Evolutionary conservation across 257 asterid genomes (phyloP).

Genomic region (Lycium barbarum): DNA sequence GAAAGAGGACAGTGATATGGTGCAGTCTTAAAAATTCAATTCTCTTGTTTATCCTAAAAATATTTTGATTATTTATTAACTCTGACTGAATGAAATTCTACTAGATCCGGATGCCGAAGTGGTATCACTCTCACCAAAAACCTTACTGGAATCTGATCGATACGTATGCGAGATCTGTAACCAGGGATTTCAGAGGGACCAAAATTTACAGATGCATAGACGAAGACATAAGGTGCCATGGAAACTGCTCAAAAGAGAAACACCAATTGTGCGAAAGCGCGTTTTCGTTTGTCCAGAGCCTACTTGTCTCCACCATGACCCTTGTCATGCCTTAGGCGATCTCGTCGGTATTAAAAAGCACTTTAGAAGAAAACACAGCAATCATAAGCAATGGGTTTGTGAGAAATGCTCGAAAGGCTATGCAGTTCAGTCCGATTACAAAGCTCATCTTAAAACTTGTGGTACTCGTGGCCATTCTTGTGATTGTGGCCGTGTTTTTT

Average conservation of each 20-base stretch:
- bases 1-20: too few relatives aligned
- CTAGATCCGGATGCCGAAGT: constrained; percentile 97
- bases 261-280: constrained; percentile 47
- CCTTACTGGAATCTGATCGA: constrained; percentile 81
- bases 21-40: too few relatives aligned
- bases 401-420: constrained; percentile 60
- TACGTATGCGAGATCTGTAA: constrained; percentile 97
- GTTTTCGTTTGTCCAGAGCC: constrained; percentile 66
- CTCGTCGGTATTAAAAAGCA: constrained; percentile 63
- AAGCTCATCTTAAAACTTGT: constrained; percentile 65
- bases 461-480: constrained; percentile 64
- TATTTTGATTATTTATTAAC: too few relatives aligned
- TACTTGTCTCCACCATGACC: constrained; percentile 58
- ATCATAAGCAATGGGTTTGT: constrained; percentile 61
- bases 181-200: constrained; percentile 93
- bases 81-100: neutral
- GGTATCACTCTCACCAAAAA: constrained; percentile 79
- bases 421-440: constrained; percentile 63
- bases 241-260: constrained; percentile 85
- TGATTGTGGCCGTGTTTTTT: constrained; percentile 63
- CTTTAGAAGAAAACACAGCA: constrained; percentile 57
- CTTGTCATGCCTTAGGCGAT: constrained; percentile 63
- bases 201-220: constrained; percentile 92
- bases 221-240: constrained; percentile 92
- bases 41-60: too few relatives aligned